These are phyloP conservation scores for Psophocarpus tetragonolobus DNA, from an alignment of 306 rosid species.

Conservation along the genomic window DNA sequence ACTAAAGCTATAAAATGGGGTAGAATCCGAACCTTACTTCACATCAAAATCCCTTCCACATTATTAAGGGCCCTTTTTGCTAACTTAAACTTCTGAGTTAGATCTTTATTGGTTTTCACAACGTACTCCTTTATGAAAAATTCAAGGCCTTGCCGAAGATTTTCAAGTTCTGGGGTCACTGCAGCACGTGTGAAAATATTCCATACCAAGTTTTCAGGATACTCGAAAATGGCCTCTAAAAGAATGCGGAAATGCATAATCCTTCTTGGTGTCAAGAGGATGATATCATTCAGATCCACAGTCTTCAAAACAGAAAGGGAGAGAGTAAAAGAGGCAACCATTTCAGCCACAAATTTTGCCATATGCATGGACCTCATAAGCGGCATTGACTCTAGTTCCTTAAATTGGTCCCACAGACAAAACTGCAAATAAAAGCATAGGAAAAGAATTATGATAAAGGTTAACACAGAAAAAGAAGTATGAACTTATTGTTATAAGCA, in stretches of 20 bases:
- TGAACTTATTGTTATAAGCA: neutral
- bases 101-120: conserved; percentile 53
- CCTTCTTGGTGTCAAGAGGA: conserved; percentile 65
- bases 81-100: conserved; percentile 62
- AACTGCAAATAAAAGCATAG: conserved; percentile 48
- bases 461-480: neutral
- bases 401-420: conserved; percentile 92
- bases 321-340: conserved; percentile 77
- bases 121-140: conserved; percentile 71
- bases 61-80: conserved; percentile 71
- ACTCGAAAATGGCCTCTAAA: conserved; percentile 76
- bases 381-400: conserved; percentile 77
- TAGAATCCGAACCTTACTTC: conserved; percentile 21
- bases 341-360: conserved; percentile 84
- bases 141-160: conserved; percentile 66
- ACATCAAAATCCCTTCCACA: conserved; percentile 78
- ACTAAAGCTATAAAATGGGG: conserved; percentile 49
- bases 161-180: conserved; percentile 70
- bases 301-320: conserved; percentile 76
- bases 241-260: conserved; percentile 84
- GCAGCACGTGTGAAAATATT: conserved; percentile 77
- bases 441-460: neutral
- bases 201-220: conserved; percentile 66
- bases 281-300: conserved; percentile 61
- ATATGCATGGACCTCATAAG: conserved; percentile 79